These are phyloP conservation scores for Eurotiales sp. DNA, from an alignment of 2,329 filamentous ascomycete genomes.

Conservation along the genomic window DNA sequence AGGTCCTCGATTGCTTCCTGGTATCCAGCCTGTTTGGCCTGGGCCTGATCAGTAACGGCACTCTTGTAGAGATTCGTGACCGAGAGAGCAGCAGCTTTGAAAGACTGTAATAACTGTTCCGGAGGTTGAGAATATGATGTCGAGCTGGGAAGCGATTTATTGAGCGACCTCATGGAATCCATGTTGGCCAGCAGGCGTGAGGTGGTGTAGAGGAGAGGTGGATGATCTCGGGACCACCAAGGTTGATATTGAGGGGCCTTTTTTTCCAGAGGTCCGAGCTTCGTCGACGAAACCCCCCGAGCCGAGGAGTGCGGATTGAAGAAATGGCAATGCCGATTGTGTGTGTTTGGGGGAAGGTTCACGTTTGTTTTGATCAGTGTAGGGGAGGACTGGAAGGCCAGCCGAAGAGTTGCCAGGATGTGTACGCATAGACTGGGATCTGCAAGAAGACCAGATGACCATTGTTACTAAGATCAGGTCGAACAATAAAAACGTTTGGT, in stretches of 20 bases:
- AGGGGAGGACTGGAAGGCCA: neutral
- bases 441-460: neutral
- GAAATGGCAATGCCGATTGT: neutral
- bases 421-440: neutral
- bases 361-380: neutral
- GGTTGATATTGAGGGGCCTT: slow-evolving; percentile 9
- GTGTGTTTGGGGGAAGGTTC: neutral
- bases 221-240: neutral
- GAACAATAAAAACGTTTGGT: no score
- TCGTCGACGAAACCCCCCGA: neutral
- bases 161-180: slow-evolving; percentile 63
- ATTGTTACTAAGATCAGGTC: no score
- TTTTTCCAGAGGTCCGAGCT: slow-evolving; percentile 5
- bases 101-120: slow-evolving; percentile 71
- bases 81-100: slow-evolving; percentile 86
- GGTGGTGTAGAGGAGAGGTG: neutral
- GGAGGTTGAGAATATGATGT: slow-evolving; percentile 46
- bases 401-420: neutral
- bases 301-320: neutral
- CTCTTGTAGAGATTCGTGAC: slow-evolving; percentile 97
- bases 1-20: slow-evolving; percentile 92
- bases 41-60: slow-evolving; percentile 71
- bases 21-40: slow-evolving; percentile 76
- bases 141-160: slow-evolving; percentile 57
- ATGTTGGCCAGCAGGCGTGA: slow-evolving; percentile 34